phyloP scores from a whole-genome alignment of 2,329 filamentous ascomycete species.

The Dactylellina sp. region DNA sequence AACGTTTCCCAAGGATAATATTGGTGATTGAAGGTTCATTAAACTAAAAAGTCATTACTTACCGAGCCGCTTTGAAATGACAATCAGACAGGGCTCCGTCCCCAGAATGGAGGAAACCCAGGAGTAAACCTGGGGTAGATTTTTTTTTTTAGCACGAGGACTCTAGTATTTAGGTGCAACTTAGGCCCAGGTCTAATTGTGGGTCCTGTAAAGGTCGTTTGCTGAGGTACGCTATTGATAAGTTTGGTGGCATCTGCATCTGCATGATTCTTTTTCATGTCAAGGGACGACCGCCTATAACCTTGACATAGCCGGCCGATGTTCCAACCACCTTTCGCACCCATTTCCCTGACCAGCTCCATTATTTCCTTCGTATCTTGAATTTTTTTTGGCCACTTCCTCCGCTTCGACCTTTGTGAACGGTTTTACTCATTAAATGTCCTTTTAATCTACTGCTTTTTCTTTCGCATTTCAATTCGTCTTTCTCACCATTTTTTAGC shows the following conservation, averaged over 20 bases:
- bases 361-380: constrained; percentile 37
- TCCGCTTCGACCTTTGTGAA: constrained; percentile 19
- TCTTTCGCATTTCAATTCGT: constrained; percentile 15
- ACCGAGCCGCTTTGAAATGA: constrained; percentile 52
- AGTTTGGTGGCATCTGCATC: constrained; percentile 33
- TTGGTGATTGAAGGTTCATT: not conserved
- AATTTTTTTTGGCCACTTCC: constrained; percentile 16
- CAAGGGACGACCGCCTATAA: constrained; percentile 51
- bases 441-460: constrained; percentile 22
- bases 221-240: constrained; percentile 38
- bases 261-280: constrained; percentile 35
- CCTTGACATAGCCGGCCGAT: constrained; percentile 48
- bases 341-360: constrained; percentile 34
- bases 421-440: constrained; percentile 14
- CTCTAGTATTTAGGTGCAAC: constrained; percentile 34
- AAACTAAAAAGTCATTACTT: constrained; percentile 19
- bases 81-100: constrained; percentile 39
- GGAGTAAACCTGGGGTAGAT: constrained; percentile 55
- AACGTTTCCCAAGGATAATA: constrained; percentile 29
- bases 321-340: constrained; percentile 55
- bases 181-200: constrained; percentile 28
- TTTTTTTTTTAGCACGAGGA: constrained; percentile 10
- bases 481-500: constrained; percentile 26
- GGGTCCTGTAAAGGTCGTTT: constrained; percentile 24
- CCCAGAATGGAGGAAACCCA: constrained; percentile 22